These are phyloP conservation scores for Pseudogymnoascus sp. DNA, from an alignment of 2,329 filamentous ascomycete genomes.

Conservation along the genomic window DNA sequence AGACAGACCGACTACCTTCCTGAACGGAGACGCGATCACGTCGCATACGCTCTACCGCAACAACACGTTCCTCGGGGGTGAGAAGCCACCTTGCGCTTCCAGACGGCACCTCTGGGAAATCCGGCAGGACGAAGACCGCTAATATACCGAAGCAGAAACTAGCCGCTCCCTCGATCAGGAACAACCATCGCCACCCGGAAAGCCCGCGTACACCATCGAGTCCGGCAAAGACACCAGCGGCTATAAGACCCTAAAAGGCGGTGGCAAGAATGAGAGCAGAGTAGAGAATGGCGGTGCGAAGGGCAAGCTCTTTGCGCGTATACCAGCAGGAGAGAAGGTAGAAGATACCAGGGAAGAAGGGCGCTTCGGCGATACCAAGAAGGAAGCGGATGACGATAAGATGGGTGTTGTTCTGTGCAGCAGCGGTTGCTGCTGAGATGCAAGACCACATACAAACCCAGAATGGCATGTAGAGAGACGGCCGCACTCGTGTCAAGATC, in stretches of 20 bases:
- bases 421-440: constrained; percentile 36
- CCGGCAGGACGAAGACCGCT: constrained; percentile 25
- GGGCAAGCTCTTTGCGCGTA: constrained; percentile 32
- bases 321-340: constrained; percentile 41
- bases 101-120: neutral
- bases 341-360: constrained; percentile 38
- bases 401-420: constrained; percentile 29
- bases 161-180: constrained; percentile 32
- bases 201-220: constrained; percentile 30
- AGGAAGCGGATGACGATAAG: constrained; percentile 36
- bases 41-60: neutral
- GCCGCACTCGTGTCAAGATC: constrained; percentile 28
- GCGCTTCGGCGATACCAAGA: constrained; percentile 36
- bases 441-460: constrained; percentile 33
- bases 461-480: constrained; percentile 7
- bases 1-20: neutral
- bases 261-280: constrained; percentile 29
- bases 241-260: constrained; percentile 32
- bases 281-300: constrained; percentile 32
- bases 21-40: neutral
- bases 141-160: too few relatives aligned
- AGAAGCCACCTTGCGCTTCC: neutral
- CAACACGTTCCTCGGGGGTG: neutral
- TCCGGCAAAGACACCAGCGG: constrained; percentile 28
- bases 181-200: constrained; percentile 36